phyloP scores from a whole-genome alignment of 805 yeast species.

The Candida schatavii region DNA sequence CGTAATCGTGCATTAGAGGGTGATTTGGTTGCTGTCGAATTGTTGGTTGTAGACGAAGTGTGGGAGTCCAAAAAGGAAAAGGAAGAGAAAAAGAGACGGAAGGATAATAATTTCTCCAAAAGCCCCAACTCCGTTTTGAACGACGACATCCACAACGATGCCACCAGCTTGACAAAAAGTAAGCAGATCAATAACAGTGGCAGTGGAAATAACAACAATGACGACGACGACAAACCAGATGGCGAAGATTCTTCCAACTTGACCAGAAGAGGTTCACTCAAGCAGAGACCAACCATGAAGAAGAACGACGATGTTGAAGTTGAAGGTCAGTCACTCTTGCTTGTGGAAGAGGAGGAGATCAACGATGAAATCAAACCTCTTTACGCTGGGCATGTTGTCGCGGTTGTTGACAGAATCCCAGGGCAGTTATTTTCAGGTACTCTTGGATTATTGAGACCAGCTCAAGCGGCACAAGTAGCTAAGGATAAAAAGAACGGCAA shows the following conservation, averaged over 20 bases:
- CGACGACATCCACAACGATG: constrained; percentile 79
- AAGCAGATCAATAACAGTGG: constrained; percentile 17
- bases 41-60: constrained; percentile 93
- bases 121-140: constrained; percentile 35
- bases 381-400: constrained; percentile 98
- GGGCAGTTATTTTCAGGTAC: constrained; percentile 96
- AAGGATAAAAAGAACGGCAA: constrained; percentile 49
- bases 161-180: constrained; percentile 46
- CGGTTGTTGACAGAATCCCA: constrained; percentile 95
- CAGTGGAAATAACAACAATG: constrained; percentile 18
- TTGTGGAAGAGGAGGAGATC: constrained; percentile 94
- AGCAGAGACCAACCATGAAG: constrained; percentile 95
- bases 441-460: constrained; percentile 88
- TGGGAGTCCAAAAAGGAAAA: constrained; percentile 96
- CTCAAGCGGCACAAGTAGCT: constrained; percentile 86
- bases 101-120: constrained; percentile 50
- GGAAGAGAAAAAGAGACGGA: constrained; percentile 93
- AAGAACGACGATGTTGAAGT: constrained; percentile 98
- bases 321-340: constrained; percentile 89
- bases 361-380: constrained; percentile 90
- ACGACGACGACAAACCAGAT: constrained; percentile 14
- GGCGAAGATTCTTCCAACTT: constrained; percentile 38
- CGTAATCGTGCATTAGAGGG: constrained; percentile 97
- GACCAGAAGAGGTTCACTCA: constrained; percentile 80
- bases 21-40: constrained; percentile 92